phyloP scores from a whole-genome alignment of 1,139 yeast genomes.

The Nakaseomyces glabratus region DNA sequence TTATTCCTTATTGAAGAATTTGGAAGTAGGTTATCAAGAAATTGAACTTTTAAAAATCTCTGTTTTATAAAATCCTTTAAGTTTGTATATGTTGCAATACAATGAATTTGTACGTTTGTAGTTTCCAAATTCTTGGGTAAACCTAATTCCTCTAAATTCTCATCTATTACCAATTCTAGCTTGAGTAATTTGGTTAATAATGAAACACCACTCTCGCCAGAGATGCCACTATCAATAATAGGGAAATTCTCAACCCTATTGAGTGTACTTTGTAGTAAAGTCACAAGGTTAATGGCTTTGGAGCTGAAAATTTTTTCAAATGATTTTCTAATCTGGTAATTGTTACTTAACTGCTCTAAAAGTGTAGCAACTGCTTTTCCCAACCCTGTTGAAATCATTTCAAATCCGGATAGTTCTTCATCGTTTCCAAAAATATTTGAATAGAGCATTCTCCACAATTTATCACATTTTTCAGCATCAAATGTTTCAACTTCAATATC shows the following conservation, averaged over 20 bases:
- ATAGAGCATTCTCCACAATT: conserved; percentile 41
- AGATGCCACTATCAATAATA: conserved; percentile 49
- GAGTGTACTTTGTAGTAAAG: conserved; percentile 62
- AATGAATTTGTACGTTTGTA: conserved; percentile 66
- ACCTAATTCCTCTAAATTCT: conserved; percentile 29
- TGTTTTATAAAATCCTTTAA: conserved; percentile 53
- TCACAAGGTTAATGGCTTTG: conserved; percentile 38
- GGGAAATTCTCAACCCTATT: conserved; percentile 72
- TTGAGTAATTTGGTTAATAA: conserved; percentile 68
- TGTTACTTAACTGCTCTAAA: conserved; percentile 25
- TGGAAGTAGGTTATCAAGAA: conserved; percentile 21
- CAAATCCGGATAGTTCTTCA: conserved; percentile 58
- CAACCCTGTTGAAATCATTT: conserved; percentile 61
- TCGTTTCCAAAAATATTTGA: conserved; percentile 29
- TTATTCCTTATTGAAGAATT: conserved; percentile 9
- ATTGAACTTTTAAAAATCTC: conserved; percentile 29
- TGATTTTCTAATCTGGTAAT: conserved; percentile 16
- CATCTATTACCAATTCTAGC: conserved; percentile 37
- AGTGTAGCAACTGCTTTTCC: conserved; percentile 40
- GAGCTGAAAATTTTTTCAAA: conserved; percentile 43
- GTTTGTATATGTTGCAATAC: conserved; percentile 75
- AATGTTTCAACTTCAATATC: conserved; percentile 14
- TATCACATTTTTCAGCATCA: conserved; percentile 37
- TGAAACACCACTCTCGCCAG: conserved; percentile 38
- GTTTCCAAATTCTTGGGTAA: conserved; percentile 34